Base-by-base conservation (phyloP, 441 rosid species). In the Flueggea neowawraea region DNA sequence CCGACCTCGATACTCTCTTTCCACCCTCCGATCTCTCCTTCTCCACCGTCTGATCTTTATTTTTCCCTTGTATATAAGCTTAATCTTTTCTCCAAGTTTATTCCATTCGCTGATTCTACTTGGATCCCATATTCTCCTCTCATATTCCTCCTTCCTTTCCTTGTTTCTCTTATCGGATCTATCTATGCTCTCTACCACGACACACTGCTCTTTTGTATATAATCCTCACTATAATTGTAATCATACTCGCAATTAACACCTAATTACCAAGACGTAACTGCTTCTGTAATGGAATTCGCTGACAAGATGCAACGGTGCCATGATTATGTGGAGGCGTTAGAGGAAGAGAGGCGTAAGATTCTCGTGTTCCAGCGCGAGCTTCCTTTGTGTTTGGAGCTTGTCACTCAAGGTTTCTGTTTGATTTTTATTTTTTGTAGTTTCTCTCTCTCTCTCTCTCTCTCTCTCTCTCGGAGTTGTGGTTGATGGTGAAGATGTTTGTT, bases 281-380 rank as follows among this genome's bases (percentile, higher is more conserved):
- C 50, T 3, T 47, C 4, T 4, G 14, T 4, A 13, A 83, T 83
- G 88, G 82, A 80, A 73, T 81, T 51, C 50, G 64, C 86, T 0
- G 76, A 78, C 70, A 82, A 83, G 81, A 73, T 77, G 84, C 84
- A 77, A 75, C 64, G 71, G 54, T 78, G 87, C 31, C 80, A 76
- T 61, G 85, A 82, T 16, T 87, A 90, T 65, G 78, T 88, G 9
- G 82, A 85, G 55, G 91, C 90, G 10, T 76, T 93, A 16, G 91
- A 93, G 68, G 88, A 80, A 73, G 98, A 93, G 76, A 73, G 74
- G 31, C 79, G 84, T n/a, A 93, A 93, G 73, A 86, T 93, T 43
- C 88, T 82, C 65, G 96, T 93, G 45, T 93, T 93, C 66, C 82
- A 82, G 66, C 89, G 97, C 10, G 97, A 93, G 69, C 98, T 93